Percentiles rank a stretch among this genome's conserved stretches.
phyloP scores from a whole-genome alignment of 2,329 filamentous ascomycete species.

The Aspergillus tubingensis region DNA sequence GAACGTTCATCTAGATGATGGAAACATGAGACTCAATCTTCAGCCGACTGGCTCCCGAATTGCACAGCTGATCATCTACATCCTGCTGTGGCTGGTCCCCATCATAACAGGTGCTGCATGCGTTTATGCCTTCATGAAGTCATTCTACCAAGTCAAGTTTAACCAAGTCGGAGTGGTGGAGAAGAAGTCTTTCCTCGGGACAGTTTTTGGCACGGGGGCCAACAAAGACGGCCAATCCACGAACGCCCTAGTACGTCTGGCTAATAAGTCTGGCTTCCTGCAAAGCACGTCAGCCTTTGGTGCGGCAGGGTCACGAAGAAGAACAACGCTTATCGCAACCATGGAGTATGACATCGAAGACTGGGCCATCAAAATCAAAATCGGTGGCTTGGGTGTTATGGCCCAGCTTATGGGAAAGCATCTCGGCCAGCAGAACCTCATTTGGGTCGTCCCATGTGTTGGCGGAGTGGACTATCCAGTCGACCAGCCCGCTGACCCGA shows the following conservation, averaged over 20 bases:
- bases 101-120: slow-evolving; percentile 52
- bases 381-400: slow-evolving; percentile 70
- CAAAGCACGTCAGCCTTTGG: slow-evolving; percentile 40
- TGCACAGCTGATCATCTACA: slow-evolving; percentile 56
- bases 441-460: slow-evolving; percentile 66
- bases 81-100: slow-evolving; percentile 58
- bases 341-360: slow-evolving; percentile 74
- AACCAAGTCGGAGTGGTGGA: slow-evolving; percentile 59
- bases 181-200: slow-evolving; percentile 46
- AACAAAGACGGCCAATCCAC: slow-evolving; percentile 34
- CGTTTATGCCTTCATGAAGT: slow-evolving; percentile 60
- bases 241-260: slow-evolving; percentile 38
- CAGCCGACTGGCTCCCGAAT: slow-evolving; percentile 57
- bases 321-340: slow-evolving; percentile 67
- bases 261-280: slow-evolving; percentile 39
- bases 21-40: slow-evolving; percentile 53
- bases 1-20: slow-evolving; percentile 59
- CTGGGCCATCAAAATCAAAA: slow-evolving; percentile 71
- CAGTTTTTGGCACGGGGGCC: slow-evolving; percentile 38
- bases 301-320: slow-evolving; percentile 36
- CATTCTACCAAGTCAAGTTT: slow-evolving; percentile 66
- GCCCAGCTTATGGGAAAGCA: slow-evolving; percentile 69
- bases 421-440: slow-evolving; percentile 64
- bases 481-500: slow-evolving; percentile 61
- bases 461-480: slow-evolving; percentile 65